phyloP scores from a whole-genome alignment of 352 stramenopile genomes.

The Globisporangium spiculum region DNA sequence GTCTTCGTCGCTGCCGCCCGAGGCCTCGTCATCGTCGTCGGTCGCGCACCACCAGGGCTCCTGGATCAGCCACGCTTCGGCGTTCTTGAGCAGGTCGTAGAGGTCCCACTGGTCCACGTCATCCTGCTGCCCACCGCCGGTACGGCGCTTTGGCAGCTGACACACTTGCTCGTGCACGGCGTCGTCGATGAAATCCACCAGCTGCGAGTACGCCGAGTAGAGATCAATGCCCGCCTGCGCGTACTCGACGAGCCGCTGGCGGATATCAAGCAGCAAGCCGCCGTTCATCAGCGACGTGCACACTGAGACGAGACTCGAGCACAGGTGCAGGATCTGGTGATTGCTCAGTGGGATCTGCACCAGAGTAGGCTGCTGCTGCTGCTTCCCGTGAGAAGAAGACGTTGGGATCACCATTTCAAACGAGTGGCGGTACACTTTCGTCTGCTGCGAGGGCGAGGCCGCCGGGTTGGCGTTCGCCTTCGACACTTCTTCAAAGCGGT shows the following conservation, averaged over 20 bases:
- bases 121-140: slow-evolving; percentile 16
- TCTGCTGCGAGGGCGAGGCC: background rate
- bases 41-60: slow-evolving; percentile 54
- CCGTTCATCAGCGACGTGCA: slow-evolving; percentile 33
- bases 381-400: slow-evolving; percentile 14
- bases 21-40: slow-evolving; percentile 38
- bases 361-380: slow-evolving; percentile 21
- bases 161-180: slow-evolving; percentile 41
- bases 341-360: slow-evolving; percentile 62
- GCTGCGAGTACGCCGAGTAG: slow-evolving; percentile 39
- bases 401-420: slow-evolving; percentile 58
- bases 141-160: slow-evolving; percentile 32
- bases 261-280: slow-evolving; percentile 44
- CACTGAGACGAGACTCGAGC: slow-evolving; percentile 53
- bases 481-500: slow-evolving; percentile 54
- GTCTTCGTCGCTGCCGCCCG: slow-evolving; percentile 33
- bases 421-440: slow-evolving; percentile 48
- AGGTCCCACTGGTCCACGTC: slow-evolving; percentile 44
- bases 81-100: slow-evolving; percentile 60
- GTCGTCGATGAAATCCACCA: slow-evolving; percentile 49
- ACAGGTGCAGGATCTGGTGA: slow-evolving; percentile 52
- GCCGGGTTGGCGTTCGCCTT: slow-evolving; percentile 28
- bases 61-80: slow-evolving; percentile 48
- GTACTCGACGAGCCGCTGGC: slow-evolving; percentile 44
- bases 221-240: slow-evolving; percentile 35